phyloP scores from a whole-genome alignment of 2,329 filamentous ascomycete genomes.

The Orbilia ellipsospora region DNA sequence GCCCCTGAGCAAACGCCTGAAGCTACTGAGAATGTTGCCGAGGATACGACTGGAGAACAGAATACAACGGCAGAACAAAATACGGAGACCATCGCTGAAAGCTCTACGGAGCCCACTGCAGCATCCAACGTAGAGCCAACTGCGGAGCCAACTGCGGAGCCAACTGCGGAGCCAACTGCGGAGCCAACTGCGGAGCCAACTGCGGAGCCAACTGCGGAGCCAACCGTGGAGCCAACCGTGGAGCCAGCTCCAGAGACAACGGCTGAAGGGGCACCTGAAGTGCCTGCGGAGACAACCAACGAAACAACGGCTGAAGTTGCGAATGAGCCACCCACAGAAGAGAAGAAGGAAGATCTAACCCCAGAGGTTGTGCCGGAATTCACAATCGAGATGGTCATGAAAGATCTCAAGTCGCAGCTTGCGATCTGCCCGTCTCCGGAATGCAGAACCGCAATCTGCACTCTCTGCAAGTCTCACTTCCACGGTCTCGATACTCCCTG shows the following conservation, averaged over 20 bases:
- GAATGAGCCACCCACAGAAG: background rate
- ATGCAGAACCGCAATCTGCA: constrained; percentile 40
- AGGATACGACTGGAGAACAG: background rate
- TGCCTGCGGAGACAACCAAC: background rate
- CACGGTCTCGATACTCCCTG: constrained; percentile 48
- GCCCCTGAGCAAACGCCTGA: constrained; percentile 2
- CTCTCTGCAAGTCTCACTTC: constrained; percentile 49
- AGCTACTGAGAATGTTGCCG: constrained; percentile 4
- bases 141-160: no score
- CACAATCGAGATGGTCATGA: constrained; percentile 24
- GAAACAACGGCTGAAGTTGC: constrained; percentile 1
- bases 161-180: no score
- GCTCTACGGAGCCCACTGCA: background rate
- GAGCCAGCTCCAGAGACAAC: background rate
- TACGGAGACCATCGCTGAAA: background rate
- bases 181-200: no score
- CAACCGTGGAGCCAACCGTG: background rate
- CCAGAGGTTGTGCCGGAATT: constrained; percentile 16
- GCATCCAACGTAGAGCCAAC: no score
- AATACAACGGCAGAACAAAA: background rate
- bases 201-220: background rate
- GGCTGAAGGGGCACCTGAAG: constrained; percentile 6
- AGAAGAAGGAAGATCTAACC: constrained; percentile 16
- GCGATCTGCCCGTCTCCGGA: constrained; percentile 32
- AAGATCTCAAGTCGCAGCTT: constrained; percentile 39